These are phyloP conservation scores for Phytophthora cajani DNA, from an alignment of 352 stramenopile genomes.

Conservation along the genomic window DNA sequence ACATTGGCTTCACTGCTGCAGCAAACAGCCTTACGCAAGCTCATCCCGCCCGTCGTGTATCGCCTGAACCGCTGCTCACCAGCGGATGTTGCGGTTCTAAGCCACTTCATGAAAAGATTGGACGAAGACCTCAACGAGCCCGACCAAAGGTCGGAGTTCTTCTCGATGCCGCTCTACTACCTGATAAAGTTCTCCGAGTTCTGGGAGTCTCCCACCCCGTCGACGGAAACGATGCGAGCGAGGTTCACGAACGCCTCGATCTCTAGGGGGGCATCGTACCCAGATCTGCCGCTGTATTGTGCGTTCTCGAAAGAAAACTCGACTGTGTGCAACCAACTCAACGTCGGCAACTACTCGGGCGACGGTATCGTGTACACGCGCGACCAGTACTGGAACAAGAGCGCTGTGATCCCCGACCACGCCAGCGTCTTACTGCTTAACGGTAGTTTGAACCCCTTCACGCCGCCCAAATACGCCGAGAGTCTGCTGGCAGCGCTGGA, in stretches of 20 bases:
- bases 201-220: not conserved
- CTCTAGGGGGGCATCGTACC: not conserved
- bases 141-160: not conserved
- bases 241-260: not conserved
- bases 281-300: not conserved
- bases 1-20: not conserved
- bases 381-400: slow-evolving; percentile 1
- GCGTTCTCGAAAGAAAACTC: not conserved
- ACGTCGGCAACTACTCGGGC: not conserved
- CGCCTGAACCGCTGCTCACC: not conserved
- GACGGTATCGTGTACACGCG: not conserved
- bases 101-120: not conserved
- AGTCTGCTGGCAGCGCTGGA: not conserved
- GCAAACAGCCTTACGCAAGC: not conserved
- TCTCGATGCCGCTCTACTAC: not conserved
- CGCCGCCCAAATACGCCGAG: not conserved
- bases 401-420: not conserved
- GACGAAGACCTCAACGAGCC: no score
- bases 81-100: not conserved
- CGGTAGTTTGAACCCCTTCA: not conserved
- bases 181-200: not conserved
- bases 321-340: not conserved
- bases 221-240: not conserved
- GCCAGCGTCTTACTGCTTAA: not conserved
- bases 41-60: not conserved